Percentiles rank a stretch among this genome's conserved stretches.
Evolutionary conservation across 805 yeast genomes (phyloP).

Genomic region (Candida glaebosa): DNA sequence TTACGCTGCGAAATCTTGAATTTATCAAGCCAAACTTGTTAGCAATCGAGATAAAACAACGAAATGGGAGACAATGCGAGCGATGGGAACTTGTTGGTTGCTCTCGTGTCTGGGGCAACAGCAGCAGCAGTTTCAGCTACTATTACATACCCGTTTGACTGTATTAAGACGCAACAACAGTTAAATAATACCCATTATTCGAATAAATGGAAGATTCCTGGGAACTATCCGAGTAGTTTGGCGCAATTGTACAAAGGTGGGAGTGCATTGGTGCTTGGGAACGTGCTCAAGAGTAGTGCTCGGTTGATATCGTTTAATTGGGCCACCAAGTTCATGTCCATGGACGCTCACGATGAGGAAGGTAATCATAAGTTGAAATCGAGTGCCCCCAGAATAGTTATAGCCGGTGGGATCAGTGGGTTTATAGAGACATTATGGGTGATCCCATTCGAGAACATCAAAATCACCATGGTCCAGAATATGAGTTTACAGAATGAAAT

Average conservation of each 20-base stretch:
- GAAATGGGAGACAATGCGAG: constrained; percentile 2
- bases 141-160: constrained; percentile 69
- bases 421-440: constrained; percentile 75
- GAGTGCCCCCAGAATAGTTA: constrained; percentile 74
- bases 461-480: constrained; percentile 76
- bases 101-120: constrained; percentile 55
- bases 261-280: constrained; percentile 72
- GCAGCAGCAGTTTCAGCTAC: constrained; percentile 65
- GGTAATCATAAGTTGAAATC: constrained; percentile 51
- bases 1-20: neutral
- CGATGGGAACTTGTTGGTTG: constrained; percentile 46
- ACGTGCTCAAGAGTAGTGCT: constrained; percentile 66
- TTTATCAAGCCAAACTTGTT: neutral
- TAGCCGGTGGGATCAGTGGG: constrained; percentile 85
- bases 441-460: constrained; percentile 87
- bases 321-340: constrained; percentile 65
- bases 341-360: constrained; percentile 26
- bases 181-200: constrained; percentile 43
- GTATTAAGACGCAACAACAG: constrained; percentile 62
- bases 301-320: constrained; percentile 74
- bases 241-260: constrained; percentile 55
- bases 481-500: constrained; percentile 33
- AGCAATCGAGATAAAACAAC: neutral
- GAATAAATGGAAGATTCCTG: constrained; percentile 30
- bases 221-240: constrained; percentile 28